phyloP scores from a whole-genome alignment of 306 rosid genomes.

The Alnus glutinosa region DNA sequence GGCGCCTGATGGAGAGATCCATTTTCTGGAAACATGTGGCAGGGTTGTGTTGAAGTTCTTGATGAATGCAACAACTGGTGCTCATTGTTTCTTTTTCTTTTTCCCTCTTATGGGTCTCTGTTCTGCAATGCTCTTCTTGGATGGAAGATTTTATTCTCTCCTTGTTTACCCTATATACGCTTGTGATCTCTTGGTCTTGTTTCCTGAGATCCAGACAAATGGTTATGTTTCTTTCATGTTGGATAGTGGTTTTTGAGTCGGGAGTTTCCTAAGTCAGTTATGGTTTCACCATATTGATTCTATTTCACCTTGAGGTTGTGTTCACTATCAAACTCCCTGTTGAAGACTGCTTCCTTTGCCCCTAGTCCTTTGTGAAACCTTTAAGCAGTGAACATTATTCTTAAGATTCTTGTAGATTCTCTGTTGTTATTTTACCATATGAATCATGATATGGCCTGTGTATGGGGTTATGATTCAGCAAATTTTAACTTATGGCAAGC shows the following conservation, averaged over 20 bases:
- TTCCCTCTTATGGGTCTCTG: slow-evolving; percentile 23
- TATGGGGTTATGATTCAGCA: not conserved
- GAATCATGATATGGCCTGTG: not conserved
- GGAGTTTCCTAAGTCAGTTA: slow-evolving; percentile 13
- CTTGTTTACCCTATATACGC: slow-evolving; percentile 31
- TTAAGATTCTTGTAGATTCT: not conserved
- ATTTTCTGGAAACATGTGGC: slow-evolving; percentile 32
- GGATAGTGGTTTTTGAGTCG: slow-evolving; percentile 19
- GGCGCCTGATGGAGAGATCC: slow-evolving; percentile 36
- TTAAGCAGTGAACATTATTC: not conserved
- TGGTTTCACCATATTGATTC: slow-evolving; percentile 28
- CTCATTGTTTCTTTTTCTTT: slow-evolving; percentile 17
- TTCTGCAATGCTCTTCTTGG: slow-evolving; percentile 26
- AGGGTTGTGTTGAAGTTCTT: slow-evolving; percentile 46
- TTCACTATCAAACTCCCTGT: slow-evolving; percentile 20
- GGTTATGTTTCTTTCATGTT: slow-evolving; percentile 16
- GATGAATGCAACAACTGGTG: slow-evolving; percentile 36
- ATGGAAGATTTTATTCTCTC: slow-evolving; percentile 35
- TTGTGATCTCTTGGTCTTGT: slow-evolving; percentile 41
- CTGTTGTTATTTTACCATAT: not conserved
- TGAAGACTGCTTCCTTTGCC: slow-evolving; percentile 1
- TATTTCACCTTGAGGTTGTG: slow-evolving; percentile 31
- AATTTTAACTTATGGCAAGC: not conserved
- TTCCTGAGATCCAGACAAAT: slow-evolving; percentile 44
- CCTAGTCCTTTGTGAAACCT: not conserved